phyloP scores from a whole-genome alignment of 1,139 yeast genomes.

The Saccharomyces hybrid region DNA sequence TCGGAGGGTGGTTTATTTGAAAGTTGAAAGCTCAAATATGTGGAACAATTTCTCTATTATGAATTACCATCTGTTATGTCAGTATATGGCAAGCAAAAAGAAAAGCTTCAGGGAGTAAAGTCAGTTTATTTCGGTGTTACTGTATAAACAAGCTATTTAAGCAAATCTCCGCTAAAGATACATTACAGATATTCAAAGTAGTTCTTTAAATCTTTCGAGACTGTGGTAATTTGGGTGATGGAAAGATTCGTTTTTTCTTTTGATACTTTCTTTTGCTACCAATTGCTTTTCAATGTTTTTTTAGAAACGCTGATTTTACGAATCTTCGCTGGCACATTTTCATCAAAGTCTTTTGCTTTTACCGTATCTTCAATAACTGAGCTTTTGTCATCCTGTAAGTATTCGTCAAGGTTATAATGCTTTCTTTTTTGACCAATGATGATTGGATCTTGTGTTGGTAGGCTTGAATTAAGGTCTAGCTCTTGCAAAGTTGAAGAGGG shows the following conservation, averaged over 20 bases:
- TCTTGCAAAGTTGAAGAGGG: slow-evolving; percentile 16
- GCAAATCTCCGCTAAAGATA: neutral
- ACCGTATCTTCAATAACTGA: slow-evolving; percentile 12
- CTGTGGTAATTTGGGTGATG: too few relatives aligned
- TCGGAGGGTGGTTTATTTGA: neutral
- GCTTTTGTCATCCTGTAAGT: slow-evolving; percentile 13
- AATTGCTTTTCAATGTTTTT: slow-evolving; percentile 27
- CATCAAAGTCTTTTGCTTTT: slow-evolving; percentile 1
- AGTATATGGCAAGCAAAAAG: too few relatives aligned
- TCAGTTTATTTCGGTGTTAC: neutral
- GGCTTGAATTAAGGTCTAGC: slow-evolving; percentile 15
- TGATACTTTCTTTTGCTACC: slow-evolving; percentile 12
- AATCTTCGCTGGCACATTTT: slow-evolving; percentile 14
- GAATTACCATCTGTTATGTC: too few relatives aligned
- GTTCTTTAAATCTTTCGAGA: neutral
- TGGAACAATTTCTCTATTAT: neutral
- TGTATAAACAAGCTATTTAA: neutral
- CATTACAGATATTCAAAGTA: neutral
- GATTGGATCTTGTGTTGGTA: slow-evolving; percentile 11
- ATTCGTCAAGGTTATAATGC: slow-evolving; percentile 15
- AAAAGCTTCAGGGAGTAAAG: neutral
- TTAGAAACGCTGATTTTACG: slow-evolving; percentile 31
- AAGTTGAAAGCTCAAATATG: neutral
- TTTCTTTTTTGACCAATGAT: slow-evolving; percentile 17
- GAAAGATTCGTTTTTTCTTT: too few relatives aligned